These are phyloP conservation scores for Leptographium lundbergii DNA, from an alignment of 2,329 filamentous ascomycete species.

Conservation along the genomic window DNA sequence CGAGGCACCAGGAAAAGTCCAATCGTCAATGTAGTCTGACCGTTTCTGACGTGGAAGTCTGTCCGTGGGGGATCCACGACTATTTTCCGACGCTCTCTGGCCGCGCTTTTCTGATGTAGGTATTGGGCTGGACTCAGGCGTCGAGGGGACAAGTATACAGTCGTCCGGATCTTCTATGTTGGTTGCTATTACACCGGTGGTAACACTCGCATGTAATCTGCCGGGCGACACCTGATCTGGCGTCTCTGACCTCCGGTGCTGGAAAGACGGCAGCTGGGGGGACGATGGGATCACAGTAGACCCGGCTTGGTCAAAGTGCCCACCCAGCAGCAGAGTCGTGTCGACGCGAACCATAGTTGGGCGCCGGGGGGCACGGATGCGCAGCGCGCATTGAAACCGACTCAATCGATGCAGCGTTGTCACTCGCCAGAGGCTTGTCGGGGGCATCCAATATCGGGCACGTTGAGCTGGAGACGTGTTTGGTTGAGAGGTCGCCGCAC, in stretches of 20 bases:
- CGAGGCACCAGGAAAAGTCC: background rate
- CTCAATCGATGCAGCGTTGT: slow-evolving; percentile 18
- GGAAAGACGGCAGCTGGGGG: background rate
- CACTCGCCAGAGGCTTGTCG: background rate
- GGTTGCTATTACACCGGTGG: too few species aligned
- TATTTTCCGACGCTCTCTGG: too few species aligned
- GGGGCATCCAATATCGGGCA: background rate
- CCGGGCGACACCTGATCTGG: background rate
- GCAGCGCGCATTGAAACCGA: slow-evolving; percentile 32
- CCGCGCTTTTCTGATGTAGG: too few species aligned
- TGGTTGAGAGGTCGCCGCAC: background rate
- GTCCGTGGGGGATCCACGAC: too few species aligned
- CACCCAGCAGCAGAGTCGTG: background rate
- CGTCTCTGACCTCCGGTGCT: background rate
- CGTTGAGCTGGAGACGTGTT: background rate
- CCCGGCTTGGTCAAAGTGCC: background rate
- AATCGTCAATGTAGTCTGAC: background rate
- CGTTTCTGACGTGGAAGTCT: too few species aligned
- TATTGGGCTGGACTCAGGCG: background rate
- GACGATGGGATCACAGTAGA: slow-evolving; percentile 7
- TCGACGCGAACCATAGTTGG: slow-evolving; percentile 20
- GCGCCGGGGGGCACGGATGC: slow-evolving; percentile 22
- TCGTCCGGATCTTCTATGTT: background rate
- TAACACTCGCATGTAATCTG: background rate
- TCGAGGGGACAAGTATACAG: background rate